Percentiles rank a stretch among this genome's conserved stretches.
phyloP scores from a whole-genome alignment of 257 asterid species.

The Ophiorrhiza pumila region DNA sequence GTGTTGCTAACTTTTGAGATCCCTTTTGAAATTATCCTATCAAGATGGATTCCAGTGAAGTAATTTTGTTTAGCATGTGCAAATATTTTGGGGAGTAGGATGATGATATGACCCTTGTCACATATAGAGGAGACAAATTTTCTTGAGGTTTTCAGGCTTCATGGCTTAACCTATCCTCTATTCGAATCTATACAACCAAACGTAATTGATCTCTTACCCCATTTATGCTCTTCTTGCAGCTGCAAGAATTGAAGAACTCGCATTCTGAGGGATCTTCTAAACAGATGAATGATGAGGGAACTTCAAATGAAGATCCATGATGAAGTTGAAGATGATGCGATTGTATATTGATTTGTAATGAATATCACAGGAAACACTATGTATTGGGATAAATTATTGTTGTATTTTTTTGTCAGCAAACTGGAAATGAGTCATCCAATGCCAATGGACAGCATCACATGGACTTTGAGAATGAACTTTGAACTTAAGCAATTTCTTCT shows the following conservation, averaged over 20 bases:
- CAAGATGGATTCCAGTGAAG: background rate
- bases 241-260: conserved; percentile 49
- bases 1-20: background rate
- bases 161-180: background rate
- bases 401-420: background rate
- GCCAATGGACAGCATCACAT: background rate
- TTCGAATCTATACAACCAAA: background rate
- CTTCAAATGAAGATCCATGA: background rate
- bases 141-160: background rate
- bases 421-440: background rate
- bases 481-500: no score
- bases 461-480: background rate
- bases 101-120: background rate
- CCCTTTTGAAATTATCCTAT: background rate
- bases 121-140: background rate
- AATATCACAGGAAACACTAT: background rate
- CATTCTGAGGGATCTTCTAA: conserved; percentile 36
- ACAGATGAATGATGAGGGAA: conserved; percentile 18
- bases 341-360: background rate
- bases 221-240: conserved; percentile 37
- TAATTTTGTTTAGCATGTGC: background rate
- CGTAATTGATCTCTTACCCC: conserved; percentile 8
- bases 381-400: background rate
- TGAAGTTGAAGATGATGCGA: background rate
- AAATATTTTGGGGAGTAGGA: background rate